Conservation (phyloP, 768 basidiomycete genomes). For the Boletus patriciae region DNA sequence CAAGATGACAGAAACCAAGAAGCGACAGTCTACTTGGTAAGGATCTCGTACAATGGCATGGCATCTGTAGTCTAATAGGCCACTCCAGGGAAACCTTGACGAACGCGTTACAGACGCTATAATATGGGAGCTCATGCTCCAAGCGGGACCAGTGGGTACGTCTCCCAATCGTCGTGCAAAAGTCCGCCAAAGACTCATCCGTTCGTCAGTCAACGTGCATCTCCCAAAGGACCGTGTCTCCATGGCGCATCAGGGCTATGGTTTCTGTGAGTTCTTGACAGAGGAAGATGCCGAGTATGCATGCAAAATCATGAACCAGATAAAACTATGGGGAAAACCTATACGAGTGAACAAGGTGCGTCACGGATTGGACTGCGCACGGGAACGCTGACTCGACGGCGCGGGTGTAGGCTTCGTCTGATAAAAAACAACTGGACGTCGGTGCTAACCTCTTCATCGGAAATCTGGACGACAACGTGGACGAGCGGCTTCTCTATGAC, state of each 20-base stretch:
- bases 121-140: constrained; percentile 98
- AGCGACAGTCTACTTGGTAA: constrained; percentile 83
- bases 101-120: constrained; percentile 93
- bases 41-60: not conserved
- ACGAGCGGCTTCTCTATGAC: constrained; percentile 89
- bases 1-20: constrained; percentile 92
- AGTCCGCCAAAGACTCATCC: not conserved
- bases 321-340: constrained; percentile 98
- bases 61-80: not conserved
- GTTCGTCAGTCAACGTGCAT: constrained; percentile 83
- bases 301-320: constrained; percentile 99
- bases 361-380: constrained; percentile 4
- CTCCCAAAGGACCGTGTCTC: constrained; percentile 98
- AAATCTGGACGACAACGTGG: constrained; percentile 92
- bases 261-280: constrained; percentile 98
- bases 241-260: constrained; percentile 98
- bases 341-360: constrained; percentile 97
- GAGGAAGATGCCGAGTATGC: constrained; percentile 99
- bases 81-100: constrained; percentile 86
- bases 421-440: constrained; percentile 97
- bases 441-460: constrained; percentile 98
- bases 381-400: constrained; percentile 11
- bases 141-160: constrained; percentile 98
- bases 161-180: constrained; percentile 10
- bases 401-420: constrained; percentile 79